A percentile compares a stretch with the other conserved stretches of the same genome.
Conservation (phyloP, 805 yeast genomes). For the Lipomyces kockii region DNA sequence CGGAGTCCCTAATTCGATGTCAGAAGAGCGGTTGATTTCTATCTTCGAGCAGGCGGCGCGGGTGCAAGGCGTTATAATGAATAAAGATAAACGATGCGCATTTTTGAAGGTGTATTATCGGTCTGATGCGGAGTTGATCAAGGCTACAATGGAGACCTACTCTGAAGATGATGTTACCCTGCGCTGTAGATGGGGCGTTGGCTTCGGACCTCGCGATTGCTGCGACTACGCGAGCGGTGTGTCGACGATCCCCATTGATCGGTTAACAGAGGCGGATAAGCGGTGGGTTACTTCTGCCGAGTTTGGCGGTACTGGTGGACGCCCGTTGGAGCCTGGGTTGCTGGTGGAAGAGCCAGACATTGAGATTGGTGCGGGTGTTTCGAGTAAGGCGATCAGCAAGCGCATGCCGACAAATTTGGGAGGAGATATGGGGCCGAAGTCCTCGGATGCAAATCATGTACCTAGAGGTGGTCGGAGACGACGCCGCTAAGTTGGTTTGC, state of each 20-base stretch:
- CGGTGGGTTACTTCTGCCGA: conserved; percentile 88
- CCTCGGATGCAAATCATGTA: conserved; percentile 9
- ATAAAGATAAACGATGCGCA: conserved; percentile 91
- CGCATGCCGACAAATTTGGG: conserved; percentile 91
- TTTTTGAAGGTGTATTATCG: conserved; percentile 93
- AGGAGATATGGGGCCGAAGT: conserved; percentile 36
- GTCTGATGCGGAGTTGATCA: conserved; percentile 84
- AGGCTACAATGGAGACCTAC: conserved; percentile 62
- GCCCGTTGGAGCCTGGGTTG: conserved; percentile 74
- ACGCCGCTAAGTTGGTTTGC: conserved; percentile 6
- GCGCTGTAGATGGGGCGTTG: conserved; percentile 98
- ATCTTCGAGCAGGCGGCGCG: conserved; percentile 84
- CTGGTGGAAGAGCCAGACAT: conserved; percentile 97
- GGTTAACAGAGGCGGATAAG: conserved; percentile 92
- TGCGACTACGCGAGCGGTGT: conserved; percentile 92
- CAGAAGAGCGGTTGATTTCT: conserved; percentile 69
- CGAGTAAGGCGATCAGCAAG: conserved; percentile 87
- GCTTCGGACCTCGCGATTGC: conserved; percentile 98
- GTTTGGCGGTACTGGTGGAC: conserved; percentile 97
- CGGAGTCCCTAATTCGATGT: conserved; percentile 83
- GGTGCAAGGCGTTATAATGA: conserved; percentile 87
- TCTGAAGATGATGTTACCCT: conserved; percentile 66
- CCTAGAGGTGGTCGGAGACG: conserved; percentile 6
- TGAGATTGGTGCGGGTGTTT: conserved; percentile 91
- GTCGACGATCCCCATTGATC: conserved; percentile 80